These are phyloP conservation scores for Styphnolobium japonicum DNA, from an alignment of 306 rosid genomes.

Conservation along the genomic window DNA sequence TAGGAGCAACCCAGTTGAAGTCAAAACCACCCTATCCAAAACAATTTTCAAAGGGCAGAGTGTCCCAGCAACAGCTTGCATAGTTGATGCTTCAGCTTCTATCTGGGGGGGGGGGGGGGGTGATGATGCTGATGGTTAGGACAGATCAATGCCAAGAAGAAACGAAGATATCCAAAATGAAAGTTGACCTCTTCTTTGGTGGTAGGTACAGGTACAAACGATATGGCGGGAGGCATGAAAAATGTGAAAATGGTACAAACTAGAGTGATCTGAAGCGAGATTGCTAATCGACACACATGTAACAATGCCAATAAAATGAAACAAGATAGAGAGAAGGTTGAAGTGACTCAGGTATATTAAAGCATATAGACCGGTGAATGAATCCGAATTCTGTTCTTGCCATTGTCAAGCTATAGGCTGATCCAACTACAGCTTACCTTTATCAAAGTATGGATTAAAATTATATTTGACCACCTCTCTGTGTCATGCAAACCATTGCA, in stretches of 20 bases:
- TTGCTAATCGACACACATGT: constrained; percentile 19
- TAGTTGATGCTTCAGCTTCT: constrained; percentile 77
- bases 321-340: neutral
- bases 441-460: constrained; percentile 55
- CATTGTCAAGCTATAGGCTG: neutral
- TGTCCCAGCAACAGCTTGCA: constrained; percentile 48
- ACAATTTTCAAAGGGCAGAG: constrained; percentile 74
- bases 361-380: neutral
- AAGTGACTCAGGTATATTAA: neutral
- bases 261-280: constrained; percentile 87
- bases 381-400: neutral
- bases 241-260: constrained; percentile 88
- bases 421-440: constrained; percentile 42
- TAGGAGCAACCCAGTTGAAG: constrained; percentile 95
- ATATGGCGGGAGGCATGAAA: constrained; percentile 94
- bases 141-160: neutral
- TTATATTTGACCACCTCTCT: constrained; percentile 51
- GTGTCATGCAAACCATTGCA: constrained; percentile 10
- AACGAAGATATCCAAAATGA: constrained; percentile 10
- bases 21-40: constrained; percentile 85
- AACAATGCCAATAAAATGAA: constrained; percentile 19
- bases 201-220: constrained; percentile 73
- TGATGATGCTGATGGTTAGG: neutral
- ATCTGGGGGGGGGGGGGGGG: too few relatives aligned
- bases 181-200: constrained; percentile 65